These are phyloP conservation scores for Dactylella cylindrospora DNA, from an alignment of 2,329 filamentous ascomycete genomes.

Conservation along the genomic window DNA sequence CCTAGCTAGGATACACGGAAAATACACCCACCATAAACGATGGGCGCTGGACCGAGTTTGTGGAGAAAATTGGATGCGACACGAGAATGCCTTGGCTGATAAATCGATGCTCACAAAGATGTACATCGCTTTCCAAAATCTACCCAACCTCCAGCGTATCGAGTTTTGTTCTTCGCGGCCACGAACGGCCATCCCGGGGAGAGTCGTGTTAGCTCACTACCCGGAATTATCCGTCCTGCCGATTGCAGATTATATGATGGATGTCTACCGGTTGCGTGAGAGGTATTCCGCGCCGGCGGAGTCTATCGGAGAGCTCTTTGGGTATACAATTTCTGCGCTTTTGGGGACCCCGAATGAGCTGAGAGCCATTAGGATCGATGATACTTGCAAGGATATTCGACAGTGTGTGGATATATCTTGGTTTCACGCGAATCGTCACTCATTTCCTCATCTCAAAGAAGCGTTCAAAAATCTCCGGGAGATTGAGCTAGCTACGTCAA, in stretches of 20 bases:
- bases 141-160: slow-evolving; percentile 11
- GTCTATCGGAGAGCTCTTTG: not conserved
- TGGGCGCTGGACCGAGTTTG: no score
- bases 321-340: not conserved
- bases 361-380: slow-evolving; percentile 3
- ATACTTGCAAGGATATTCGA: not conserved
- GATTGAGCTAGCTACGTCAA: not conserved
- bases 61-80: no score
- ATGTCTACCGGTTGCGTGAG: not conserved
- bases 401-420: not conserved
- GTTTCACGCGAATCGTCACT: not conserved
- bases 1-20: no score
- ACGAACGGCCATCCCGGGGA: not conserved
- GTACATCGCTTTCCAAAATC: not conserved
- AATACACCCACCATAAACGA: no score
- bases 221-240: not conserved
- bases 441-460: not conserved
- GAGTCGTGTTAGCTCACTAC: slow-evolving; percentile 2
- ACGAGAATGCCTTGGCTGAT: no score
- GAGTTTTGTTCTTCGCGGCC: no score
- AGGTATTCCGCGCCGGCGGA: not conserved
- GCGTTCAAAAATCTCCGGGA: not conserved
- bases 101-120: no score
- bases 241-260: not conserved
- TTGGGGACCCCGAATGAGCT: not conserved